Evolutionary conservation across 805 yeast genomes (phyloP), one percentile per base, ranked within the genome.

Genomic region (Candida ortonii): DNA sequence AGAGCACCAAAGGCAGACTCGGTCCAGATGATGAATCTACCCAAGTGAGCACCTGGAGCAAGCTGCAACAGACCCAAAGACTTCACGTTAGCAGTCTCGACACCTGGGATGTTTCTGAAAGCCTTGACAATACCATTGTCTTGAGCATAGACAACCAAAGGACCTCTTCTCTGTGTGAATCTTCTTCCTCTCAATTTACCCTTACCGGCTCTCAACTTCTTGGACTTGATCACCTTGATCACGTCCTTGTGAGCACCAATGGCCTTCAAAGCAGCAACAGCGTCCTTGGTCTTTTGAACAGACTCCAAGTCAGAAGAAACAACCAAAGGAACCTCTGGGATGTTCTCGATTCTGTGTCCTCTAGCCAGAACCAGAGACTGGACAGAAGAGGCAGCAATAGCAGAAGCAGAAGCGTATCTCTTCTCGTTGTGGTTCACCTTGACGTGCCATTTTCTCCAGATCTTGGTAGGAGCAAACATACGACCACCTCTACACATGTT

Each of bases 401-500:
- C 98, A 57, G 98, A 90, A 65, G 97, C 97, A 60, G 97, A 90
- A 56, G 98, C 98, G 75, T 89, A 93, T 76, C 97, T 89, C 84
- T 90, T 90, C 80, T 93, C 96, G 87, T 90, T 90, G 75, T 88
- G 96, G 96, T 93, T 93, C 67, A 93, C 96, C 84, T 89, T 93
- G 66, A 93, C 95, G 88, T 93, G 95, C 98, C 98, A 93, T 78
- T 82, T 90, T 85, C 98, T 88, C 98, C 98, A 93, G 74, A 95
- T 89, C 83, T 93, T 93, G 74, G 98, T 93, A 72, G 98, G 98
- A 73, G 98, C 97, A 68, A 93, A 93, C 97, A 93, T 93, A 77
- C 98, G 95, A 80, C 98, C 98, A 73, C 97, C 97, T 76, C 98
- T 90, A 82, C 98, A 93, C 98, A 93, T 93, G 93, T 93, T 93